phyloP scores from a whole-genome alignment of 2,329 filamentous ascomycete genomes.

The Epichloe glyceriae region DNA sequence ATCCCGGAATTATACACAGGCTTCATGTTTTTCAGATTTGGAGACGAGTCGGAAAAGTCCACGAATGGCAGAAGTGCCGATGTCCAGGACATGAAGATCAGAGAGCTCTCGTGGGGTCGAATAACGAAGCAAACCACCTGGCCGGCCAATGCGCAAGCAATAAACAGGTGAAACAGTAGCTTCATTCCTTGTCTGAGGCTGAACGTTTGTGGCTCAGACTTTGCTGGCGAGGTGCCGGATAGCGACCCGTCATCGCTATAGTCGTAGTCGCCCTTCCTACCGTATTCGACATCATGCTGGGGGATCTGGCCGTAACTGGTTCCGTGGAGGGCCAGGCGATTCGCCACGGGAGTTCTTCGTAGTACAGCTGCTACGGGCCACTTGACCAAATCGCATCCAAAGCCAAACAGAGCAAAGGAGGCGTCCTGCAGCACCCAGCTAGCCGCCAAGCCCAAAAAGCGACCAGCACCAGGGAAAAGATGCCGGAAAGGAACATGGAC shows the following conservation, averaged over 20 bases:
- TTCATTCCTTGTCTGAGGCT: not conserved
- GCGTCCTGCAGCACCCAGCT: constrained; percentile 16
- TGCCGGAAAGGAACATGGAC: constrained; percentile 18
- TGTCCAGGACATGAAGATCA: constrained; percentile 24
- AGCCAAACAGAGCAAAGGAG: constrained; percentile 9
- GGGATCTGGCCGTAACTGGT: constrained; percentile 12
- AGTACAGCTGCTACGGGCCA: constrained; percentile 11
- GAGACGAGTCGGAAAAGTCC: constrained; percentile 17
- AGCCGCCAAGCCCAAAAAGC: constrained; percentile 8
- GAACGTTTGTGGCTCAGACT: not conserved
- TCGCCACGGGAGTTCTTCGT: constrained; percentile 1
- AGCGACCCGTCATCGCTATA: constrained; percentile 5
- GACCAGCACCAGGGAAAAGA: constrained; percentile 14
- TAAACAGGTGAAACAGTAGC: constrained; percentile 6
- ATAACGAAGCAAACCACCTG: constrained; percentile 11
- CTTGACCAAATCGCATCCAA: constrained; percentile 14
- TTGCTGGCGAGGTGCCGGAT: not conserved
- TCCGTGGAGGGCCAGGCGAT: not conserved
- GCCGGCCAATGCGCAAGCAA: constrained; percentile 8
- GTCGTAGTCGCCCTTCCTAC: constrained; percentile 2
- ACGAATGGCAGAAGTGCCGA: constrained; percentile 20
- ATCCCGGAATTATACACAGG: constrained; percentile 12
- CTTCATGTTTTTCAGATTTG: constrained; percentile 13
- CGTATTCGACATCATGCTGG: constrained; percentile 14
- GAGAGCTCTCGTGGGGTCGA: constrained; percentile 17